Percentiles rank a stretch among this genome's conserved stretches.
Evolutionary conservation across 2,329 filamentous ascomycete species (phyloP).

Genomic region (Penicillium sp.): DNA sequence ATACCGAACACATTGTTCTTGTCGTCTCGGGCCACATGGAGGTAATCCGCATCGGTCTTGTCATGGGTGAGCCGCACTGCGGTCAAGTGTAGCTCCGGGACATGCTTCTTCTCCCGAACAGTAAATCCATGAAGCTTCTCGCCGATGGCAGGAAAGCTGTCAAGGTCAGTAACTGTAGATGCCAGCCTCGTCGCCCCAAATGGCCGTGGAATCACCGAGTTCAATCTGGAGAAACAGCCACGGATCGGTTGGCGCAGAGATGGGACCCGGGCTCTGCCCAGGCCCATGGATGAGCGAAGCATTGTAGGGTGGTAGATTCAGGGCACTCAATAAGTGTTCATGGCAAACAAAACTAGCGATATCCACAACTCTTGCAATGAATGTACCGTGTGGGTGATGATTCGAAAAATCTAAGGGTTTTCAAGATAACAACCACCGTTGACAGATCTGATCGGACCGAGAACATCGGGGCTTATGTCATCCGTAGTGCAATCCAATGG

Average conservation of each 20-base stretch:
- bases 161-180: constrained; percentile 75
- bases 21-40: constrained; percentile 93
- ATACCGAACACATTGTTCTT: constrained; percentile 99
- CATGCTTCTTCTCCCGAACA: constrained; percentile 83
- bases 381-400: background rate
- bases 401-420: background rate
- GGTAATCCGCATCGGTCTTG: constrained; percentile 92
- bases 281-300: constrained; percentile 42
- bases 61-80: constrained; percentile 90
- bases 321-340: constrained; percentile 1
- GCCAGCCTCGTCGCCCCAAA: constrained; percentile 33
- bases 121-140: constrained; percentile 94
- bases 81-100: constrained; percentile 91
- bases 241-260: constrained; percentile 29
- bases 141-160: constrained; percentile 77
- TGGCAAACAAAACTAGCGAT: background rate
- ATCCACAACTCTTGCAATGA: background rate
- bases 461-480: constrained; percentile 21
- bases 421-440: constrained; percentile 5
- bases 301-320: constrained; percentile 29
- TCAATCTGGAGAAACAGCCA: constrained; percentile 29
- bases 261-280: constrained; percentile 35
- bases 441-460: constrained; percentile 13
- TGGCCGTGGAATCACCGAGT: constrained; percentile 25
- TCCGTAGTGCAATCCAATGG: constrained; percentile 5